phyloP scores from a whole-genome alignment of 2,329 filamentous ascomycete species.

The Ascochyta pisi region DNA sequence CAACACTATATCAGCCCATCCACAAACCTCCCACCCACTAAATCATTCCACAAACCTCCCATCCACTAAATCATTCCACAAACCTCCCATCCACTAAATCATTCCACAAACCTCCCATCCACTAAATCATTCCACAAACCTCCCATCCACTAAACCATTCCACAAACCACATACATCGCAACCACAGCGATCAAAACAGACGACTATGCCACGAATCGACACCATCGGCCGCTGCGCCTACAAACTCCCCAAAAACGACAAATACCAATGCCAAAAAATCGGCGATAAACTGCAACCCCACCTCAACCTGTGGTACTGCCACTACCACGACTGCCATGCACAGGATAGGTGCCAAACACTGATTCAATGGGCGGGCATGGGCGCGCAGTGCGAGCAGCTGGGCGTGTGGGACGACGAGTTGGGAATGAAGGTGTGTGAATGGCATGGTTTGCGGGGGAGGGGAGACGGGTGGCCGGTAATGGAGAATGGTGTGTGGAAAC shows the following conservation, averaged over 20 bases:
- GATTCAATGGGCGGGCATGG: conserved; percentile 12
- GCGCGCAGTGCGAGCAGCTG: conserved; percentile 15
- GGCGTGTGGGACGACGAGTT: conserved; percentile 4
- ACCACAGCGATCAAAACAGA: no score
- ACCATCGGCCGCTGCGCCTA: conserved; percentile 17
- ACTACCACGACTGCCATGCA: conserved; percentile 16
- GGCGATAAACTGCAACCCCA: conserved; percentile 12
- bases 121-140: background rate
- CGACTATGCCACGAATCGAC: background rate
- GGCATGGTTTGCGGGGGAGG: conserved; percentile 1
- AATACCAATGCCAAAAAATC: conserved; percentile 19
- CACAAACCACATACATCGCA: no score
- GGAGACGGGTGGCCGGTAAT: background rate
- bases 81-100: background rate
- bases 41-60: no score
- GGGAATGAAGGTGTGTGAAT: conserved; percentile 9
- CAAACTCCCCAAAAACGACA: conserved; percentile 19
- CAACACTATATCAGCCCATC: background rate
- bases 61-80: no score
- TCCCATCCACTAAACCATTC: no score
- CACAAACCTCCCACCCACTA: background rate
- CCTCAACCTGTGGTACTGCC: conserved; percentile 14
- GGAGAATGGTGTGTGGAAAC: background rate
- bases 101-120: background rate
- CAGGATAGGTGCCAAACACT: conserved; percentile 17